phyloP scores from a whole-genome alignment of 2,329 filamentous ascomycete genomes.

The Trichoderma aggressivum region DNA sequence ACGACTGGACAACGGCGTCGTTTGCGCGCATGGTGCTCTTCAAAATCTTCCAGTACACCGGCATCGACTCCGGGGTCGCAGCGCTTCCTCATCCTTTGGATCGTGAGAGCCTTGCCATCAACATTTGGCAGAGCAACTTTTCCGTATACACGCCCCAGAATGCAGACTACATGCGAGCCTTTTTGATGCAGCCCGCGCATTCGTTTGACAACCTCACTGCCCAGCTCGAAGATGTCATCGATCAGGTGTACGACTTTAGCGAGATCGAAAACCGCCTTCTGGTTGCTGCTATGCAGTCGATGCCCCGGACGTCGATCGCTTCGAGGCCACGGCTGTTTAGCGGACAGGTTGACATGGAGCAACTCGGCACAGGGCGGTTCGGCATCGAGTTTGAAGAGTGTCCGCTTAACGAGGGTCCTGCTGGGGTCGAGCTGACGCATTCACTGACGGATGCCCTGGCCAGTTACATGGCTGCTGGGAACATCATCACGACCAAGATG shows the following conservation, averaged over 20 bases:
- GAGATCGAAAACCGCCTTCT: slow-evolving; percentile 16
- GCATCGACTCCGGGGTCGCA: background rate
- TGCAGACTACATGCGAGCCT: slow-evolving; percentile 5
- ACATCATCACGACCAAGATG: slow-evolving; percentile 16
- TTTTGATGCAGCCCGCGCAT: slow-evolving; percentile 15
- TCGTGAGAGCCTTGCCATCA: background rate
- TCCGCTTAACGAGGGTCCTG: slow-evolving; percentile 6
- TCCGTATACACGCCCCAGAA: slow-evolving; percentile 14
- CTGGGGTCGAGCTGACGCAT: background rate
- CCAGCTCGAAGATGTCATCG: background rate
- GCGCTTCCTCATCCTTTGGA: slow-evolving; percentile 6
- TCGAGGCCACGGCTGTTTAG: slow-evolving; percentile 14
- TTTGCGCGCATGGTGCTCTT: slow-evolving; percentile 16
- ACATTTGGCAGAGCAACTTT: slow-evolving; percentile 17
- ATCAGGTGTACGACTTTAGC: slow-evolving; percentile 7
- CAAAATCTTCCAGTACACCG: slow-evolving; percentile 19
- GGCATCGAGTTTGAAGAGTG: slow-evolving; percentile 16
- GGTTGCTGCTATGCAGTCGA: background rate
- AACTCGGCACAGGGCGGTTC: slow-evolving; percentile 5
- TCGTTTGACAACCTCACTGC: slow-evolving; percentile 3
- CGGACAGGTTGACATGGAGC: slow-evolving; percentile 17
- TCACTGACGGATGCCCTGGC: slow-evolving; percentile 1
- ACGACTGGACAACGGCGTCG: slow-evolving; percentile 17
- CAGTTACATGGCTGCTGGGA: slow-evolving; percentile 8
- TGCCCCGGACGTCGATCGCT: slow-evolving; percentile 9